These are phyloP conservation scores for Clavispora vitiphila DNA, from an alignment of 805 yeast species.

Conservation along the genomic window DNA sequence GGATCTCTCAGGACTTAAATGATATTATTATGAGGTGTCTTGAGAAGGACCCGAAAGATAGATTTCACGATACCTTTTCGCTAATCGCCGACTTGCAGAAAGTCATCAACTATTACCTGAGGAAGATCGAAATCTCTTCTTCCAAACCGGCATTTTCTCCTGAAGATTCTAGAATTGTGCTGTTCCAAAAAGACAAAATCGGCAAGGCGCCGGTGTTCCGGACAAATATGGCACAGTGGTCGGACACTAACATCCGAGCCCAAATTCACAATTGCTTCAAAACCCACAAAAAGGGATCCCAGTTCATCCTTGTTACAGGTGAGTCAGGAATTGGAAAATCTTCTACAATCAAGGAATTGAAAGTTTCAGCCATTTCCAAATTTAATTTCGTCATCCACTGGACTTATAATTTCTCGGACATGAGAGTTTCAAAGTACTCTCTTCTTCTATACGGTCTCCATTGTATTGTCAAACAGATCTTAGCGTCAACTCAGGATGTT, in stretches of 20 bases:
- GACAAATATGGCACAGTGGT: neutral
- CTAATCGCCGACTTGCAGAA: slow-evolving; percentile 27
- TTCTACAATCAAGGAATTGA: slow-evolving; percentile 35
- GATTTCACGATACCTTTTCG: slow-evolving; percentile 32
- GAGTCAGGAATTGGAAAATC: slow-evolving; percentile 45
- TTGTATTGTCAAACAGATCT: slow-evolving; percentile 35
- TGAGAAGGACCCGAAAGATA: slow-evolving; percentile 33
- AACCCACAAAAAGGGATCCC: slow-evolving; percentile 9
- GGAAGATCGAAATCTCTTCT: neutral
- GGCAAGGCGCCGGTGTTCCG: neutral
- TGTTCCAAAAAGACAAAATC: neutral
- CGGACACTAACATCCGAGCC: neutral
- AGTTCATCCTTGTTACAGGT: slow-evolving; percentile 33
- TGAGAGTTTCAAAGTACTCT: slow-evolving; percentile 30
- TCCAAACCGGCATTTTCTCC: neutral
- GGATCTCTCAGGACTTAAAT: slow-evolving; percentile 29
- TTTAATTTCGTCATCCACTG: slow-evolving; percentile 27
- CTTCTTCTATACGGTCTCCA: slow-evolving; percentile 35
- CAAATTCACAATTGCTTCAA: slow-evolving; percentile 3
- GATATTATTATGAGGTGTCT: slow-evolving; percentile 38
- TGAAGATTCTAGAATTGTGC: neutral
- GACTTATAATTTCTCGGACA: slow-evolving; percentile 24
- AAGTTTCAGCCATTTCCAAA: slow-evolving; percentile 26
- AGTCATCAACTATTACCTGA: neutral
- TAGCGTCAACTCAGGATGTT: slow-evolving; percentile 30